Evolutionary conservation across 2,329 filamentous ascomycete species (phyloP).

Genomic region (Fusarium sp.): DNA sequence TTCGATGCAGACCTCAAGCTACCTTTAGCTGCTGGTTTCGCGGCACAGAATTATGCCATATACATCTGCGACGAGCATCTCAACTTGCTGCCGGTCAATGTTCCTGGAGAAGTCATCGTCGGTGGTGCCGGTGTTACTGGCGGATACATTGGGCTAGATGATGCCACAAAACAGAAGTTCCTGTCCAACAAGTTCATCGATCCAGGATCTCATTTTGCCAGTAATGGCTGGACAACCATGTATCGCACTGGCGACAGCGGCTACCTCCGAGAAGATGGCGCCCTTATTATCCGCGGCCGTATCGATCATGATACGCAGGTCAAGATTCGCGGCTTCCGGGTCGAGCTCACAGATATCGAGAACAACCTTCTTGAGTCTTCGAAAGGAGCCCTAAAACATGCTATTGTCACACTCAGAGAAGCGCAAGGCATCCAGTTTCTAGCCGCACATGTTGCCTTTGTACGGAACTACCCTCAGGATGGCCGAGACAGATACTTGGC

Average conservation of each 20-base stretch:
- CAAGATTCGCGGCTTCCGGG: not conserved
- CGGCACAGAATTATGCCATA: not conserved
- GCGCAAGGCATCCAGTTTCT: not conserved
- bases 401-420: not conserved
- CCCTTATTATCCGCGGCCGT: not conserved
- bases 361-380: not conserved
- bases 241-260: constrained; percentile 4
- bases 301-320: not conserved
- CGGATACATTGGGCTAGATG: not conserved
- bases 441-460: not conserved
- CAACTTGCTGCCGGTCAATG: not conserved
- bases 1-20: not conserved
- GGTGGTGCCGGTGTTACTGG: constrained; percentile 4
- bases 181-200: not conserved
- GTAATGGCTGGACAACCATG: not conserved
- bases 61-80: constrained; percentile 1
- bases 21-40: not conserved
- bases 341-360: not conserved
- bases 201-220: not conserved
- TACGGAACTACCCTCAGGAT: not conserved
- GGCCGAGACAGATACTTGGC: not conserved
- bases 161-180: not conserved
- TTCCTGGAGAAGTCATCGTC: not conserved
- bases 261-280: not conserved
- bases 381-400: not conserved